Evolutionary conservation across 345 rosid species (phyloP).

Genomic region (Heritiera littoralis): DNA sequence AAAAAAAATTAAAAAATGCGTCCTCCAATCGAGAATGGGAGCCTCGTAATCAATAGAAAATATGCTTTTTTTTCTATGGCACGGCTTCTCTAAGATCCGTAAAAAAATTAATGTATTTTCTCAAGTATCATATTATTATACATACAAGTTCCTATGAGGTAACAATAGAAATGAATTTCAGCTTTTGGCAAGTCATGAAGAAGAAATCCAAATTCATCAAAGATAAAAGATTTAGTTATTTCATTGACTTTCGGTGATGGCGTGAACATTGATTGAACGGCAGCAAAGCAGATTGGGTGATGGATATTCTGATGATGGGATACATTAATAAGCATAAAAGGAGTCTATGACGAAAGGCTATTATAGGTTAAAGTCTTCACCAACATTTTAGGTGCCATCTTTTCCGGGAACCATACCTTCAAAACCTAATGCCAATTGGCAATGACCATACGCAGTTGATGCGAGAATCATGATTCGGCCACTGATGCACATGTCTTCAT

Average conservation of each 20-base stretch:
- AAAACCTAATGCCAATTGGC: neutral
- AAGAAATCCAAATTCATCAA: too few relatives aligned
- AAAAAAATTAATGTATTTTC: too few relatives aligned
- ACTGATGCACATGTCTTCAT: slow-evolving; percentile 8
- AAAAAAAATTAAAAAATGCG: too few relatives aligned
- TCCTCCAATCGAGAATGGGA: too few relatives aligned
- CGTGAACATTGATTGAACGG: neutral
- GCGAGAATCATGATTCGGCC: neutral
- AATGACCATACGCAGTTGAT: neutral
- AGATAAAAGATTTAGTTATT: neutral
- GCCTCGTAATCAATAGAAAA: too few relatives aligned
- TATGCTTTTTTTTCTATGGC: too few relatives aligned
- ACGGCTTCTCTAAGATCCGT: too few relatives aligned
- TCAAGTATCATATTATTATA: too few relatives aligned
- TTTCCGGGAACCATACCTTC: neutral
- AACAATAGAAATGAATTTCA: too few relatives aligned
- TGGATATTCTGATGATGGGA: neutral
- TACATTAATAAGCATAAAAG: neutral
- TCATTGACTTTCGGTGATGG: neutral
- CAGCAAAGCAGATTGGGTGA: neutral
- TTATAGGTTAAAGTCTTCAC: neutral
- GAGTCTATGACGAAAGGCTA: neutral
- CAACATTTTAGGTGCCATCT: neutral
- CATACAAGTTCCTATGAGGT: too few relatives aligned
- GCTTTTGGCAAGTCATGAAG: too few relatives aligned